A percentile compares a stretch with the other conserved stretches of the same genome.
phyloP scores from a whole-genome alignment of 2,329 filamentous ascomycete genomes.

The Fusarium denticulatum region DNA sequence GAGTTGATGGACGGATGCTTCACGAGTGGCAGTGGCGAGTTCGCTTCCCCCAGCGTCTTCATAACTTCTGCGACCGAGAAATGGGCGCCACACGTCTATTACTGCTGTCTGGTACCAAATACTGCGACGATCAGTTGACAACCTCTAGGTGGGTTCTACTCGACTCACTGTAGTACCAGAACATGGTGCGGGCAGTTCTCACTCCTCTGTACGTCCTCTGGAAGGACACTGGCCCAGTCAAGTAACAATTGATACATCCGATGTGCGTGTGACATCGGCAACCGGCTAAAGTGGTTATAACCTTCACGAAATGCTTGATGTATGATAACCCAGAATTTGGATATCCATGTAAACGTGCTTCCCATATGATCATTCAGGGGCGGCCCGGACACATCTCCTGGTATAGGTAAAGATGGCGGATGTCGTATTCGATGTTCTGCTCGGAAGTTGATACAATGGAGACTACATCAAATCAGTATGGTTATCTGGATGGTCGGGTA shows the following conservation, averaged over 20 bases:
- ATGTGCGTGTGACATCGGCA: neutral
- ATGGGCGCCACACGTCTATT: slow-evolving; percentile 15
- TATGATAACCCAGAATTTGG: slow-evolving; percentile 6
- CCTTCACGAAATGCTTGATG: neutral
- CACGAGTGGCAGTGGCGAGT: neutral
- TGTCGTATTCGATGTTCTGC: neutral
- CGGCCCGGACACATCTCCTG: neutral
- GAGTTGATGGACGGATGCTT: neutral
- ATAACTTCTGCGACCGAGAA: fast-evolving
- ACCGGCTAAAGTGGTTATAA: neutral
- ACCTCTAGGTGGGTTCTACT: fast-evolving
- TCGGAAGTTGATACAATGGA: slow-evolving; percentile 2
- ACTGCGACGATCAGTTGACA: neutral
- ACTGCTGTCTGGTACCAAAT: slow-evolving; percentile 14
- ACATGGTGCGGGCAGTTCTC: slow-evolving; percentile 9
- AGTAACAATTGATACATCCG: slow-evolving; percentile 3
- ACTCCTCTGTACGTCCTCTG: neutral
- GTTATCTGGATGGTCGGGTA: fast-evolving
- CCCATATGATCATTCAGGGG: neutral
- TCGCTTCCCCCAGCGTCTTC: neutral
- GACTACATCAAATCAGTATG: neutral
- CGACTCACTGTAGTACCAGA: slow-evolving; percentile 9
- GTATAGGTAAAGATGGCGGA: slow-evolving; percentile 1
- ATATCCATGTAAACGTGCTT: slow-evolving; percentile 7
- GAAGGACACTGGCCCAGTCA: neutral